Evolutionary conservation across 2,329 filamentous ascomycete genomes (phyloP).

Genomic region (Clonostachys rosea): DNA sequence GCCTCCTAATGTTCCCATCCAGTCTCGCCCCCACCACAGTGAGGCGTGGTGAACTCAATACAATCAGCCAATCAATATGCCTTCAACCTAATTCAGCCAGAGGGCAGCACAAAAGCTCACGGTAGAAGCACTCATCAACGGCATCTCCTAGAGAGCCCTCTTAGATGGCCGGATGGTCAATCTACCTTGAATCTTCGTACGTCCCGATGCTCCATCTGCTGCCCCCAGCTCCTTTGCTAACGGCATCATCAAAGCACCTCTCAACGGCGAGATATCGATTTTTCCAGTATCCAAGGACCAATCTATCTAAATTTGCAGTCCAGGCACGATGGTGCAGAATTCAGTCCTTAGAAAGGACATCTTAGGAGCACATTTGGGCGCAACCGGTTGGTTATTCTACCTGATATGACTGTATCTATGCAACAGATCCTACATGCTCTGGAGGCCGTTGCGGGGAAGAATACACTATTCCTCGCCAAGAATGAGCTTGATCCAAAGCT

Average conservation of each 20-base stretch:
- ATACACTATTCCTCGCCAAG: constrained; percentile 32
- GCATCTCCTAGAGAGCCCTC: constrained; percentile 38
- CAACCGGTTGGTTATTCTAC: constrained; percentile 42
- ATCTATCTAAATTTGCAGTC: constrained; percentile 46
- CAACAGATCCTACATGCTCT: constrained; percentile 47
- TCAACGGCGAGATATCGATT: constrained; percentile 36
- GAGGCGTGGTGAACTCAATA: too few species aligned
- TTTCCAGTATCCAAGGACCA: constrained; percentile 41
- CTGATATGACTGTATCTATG: constrained; percentile 40
- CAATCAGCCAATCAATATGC: too few species aligned
- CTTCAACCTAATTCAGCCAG: too few species aligned
- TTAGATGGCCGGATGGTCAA: constrained; percentile 51
- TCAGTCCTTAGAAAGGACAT: constrained; percentile 37
- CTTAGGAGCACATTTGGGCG: constrained; percentile 27
- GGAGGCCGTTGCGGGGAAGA: constrained; percentile 38
- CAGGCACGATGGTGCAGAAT: constrained; percentile 41
- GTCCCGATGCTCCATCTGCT: constrained; percentile 42
- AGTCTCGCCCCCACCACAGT: too few species aligned
- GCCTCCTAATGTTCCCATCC: too few species aligned
- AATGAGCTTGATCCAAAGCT: constrained; percentile 39
- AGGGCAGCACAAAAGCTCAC: too few species aligned
- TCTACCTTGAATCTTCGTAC: constrained; percentile 54
- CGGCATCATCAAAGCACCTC: constrained; percentile 56
- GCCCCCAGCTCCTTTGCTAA: constrained; percentile 57
- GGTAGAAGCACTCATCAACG: constrained; percentile 6